Conservation (phyloP, 345 rosid species). For the Cardamine chenopodiifolia region DNA sequence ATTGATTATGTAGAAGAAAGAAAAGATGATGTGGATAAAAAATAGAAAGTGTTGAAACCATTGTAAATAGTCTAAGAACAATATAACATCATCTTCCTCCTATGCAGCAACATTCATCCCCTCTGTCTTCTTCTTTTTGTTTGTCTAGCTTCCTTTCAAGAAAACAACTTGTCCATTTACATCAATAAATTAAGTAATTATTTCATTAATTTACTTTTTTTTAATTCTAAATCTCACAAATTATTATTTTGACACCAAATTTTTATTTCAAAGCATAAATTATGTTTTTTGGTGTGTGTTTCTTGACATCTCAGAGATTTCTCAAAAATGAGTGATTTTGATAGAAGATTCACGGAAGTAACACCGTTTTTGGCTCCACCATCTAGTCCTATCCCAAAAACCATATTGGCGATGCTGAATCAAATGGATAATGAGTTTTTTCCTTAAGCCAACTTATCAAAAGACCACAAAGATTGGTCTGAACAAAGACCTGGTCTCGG, state of each 20-base stretch:
- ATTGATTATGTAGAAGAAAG: too few relatives aligned
- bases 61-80: too few relatives aligned
- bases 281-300: background rate
- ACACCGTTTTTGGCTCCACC: constrained; percentile 12
- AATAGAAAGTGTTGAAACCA: too few relatives aligned
- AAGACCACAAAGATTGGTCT: background rate
- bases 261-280: background rate
- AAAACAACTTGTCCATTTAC: background rate
- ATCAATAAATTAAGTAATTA: background rate
- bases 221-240: background rate
- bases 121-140: background rate
- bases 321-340: constrained; percentile 15
- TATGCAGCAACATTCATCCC: background rate
- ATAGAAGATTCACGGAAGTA: background rate
- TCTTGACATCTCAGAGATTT: background rate
- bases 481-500: constrained; percentile 15
- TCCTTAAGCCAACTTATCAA: background rate
- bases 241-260: background rate
- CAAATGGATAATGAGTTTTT: constrained; percentile 26
- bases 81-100: background rate
- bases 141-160: background rate
- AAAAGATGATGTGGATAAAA: too few relatives aligned
- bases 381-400: constrained; percentile 5
- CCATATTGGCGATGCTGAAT: constrained; percentile 10
- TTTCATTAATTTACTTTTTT: background rate